These are phyloP conservation scores for Aspergillus aculeatinus DNA, from an alignment of 2,329 filamentous ascomycete species.

Conservation along the genomic window DNA sequence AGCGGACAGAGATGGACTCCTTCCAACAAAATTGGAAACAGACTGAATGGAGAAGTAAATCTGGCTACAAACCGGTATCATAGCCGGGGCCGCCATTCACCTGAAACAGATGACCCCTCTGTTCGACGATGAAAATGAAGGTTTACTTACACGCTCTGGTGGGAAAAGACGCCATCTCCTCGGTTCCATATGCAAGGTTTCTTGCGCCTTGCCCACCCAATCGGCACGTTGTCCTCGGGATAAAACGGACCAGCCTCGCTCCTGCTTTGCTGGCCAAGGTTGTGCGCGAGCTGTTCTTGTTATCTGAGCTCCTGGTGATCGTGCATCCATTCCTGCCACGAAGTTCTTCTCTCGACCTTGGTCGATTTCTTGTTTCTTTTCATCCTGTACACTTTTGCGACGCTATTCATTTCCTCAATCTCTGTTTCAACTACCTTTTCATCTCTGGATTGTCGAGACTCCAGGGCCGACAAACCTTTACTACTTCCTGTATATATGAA, in stretches of 20 bases:
- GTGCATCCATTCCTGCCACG: constrained; percentile 5
- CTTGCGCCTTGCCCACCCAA: not conserved
- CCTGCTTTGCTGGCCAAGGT: constrained; percentile 22
- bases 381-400: constrained; percentile 9
- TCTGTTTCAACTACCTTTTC: not conserved
- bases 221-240: constrained; percentile 4
- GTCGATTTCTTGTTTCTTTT: constrained; percentile 1
- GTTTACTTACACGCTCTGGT: not conserved
- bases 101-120: constrained; percentile 6
- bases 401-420: not conserved
- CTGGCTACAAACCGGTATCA: constrained; percentile 30
- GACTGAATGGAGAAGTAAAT: constrained; percentile 33
- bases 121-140: constrained; percentile 16
- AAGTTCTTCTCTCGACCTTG: not conserved
- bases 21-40: constrained; percentile 41
- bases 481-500: constrained; percentile 20
- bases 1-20: constrained; percentile 41
- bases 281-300: constrained; percentile 9
- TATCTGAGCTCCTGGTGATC: constrained; percentile 4
- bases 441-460: not conserved
- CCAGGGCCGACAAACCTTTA: not conserved
- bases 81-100: constrained; percentile 1
- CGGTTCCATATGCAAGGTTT: constrained; percentile 9
- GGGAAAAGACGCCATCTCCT: constrained; percentile 4
- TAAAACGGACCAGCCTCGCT: constrained; percentile 13